phyloP scores from a whole-genome alignment of 768 basidiomycete genomes.

The Rhodotorula diobovata region DNA sequence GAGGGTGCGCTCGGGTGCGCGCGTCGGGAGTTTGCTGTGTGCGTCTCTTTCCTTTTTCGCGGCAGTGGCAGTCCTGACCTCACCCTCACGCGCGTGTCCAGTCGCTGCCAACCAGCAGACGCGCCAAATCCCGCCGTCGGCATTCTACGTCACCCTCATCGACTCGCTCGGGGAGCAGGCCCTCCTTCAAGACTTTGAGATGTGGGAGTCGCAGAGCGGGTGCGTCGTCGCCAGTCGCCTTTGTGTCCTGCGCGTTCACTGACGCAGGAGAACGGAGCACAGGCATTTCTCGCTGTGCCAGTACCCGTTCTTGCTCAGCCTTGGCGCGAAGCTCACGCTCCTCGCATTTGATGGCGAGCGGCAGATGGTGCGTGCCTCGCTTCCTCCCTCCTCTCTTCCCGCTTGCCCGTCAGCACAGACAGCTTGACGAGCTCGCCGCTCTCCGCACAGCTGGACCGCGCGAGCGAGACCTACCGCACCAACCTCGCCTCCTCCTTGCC shows the following conservation, averaged over 20 bases:
- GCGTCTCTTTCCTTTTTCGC: not conserved
- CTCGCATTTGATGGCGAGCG: constrained; percentile 30
- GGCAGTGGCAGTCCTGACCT: too few relatives aligned
- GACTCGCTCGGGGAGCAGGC: constrained; percentile 26
- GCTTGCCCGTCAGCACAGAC: fast-evolving
- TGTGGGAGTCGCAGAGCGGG: constrained; percentile 13
- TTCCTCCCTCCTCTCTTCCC: too few relatives aligned
- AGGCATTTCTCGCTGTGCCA: constrained; percentile 30
- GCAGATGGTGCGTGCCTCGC: constrained; percentile 33
- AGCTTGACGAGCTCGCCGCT: not conserved
- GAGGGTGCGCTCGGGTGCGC: constrained; percentile 8
- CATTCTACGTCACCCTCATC: constrained; percentile 31
- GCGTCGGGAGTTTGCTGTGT: constrained; percentile 23
- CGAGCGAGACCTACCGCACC: constrained; percentile 10
- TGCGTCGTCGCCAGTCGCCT: not conserved
- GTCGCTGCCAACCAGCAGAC: not conserved
- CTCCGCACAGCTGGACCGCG: constrained; percentile 2
- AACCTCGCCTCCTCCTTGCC: not conserved
- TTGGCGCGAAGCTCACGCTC: constrained; percentile 35
- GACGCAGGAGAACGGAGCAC: not conserved
- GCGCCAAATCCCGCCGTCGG: constrained; percentile 4
- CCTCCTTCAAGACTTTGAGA: constrained; percentile 12
- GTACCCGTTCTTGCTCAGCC: constrained; percentile 38
- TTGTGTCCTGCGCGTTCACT: not conserved
- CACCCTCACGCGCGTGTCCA: not conserved